Base-by-base conservation (phyloP, 192 early-diverging fungal species). In the Coemansia sp. region DNA sequence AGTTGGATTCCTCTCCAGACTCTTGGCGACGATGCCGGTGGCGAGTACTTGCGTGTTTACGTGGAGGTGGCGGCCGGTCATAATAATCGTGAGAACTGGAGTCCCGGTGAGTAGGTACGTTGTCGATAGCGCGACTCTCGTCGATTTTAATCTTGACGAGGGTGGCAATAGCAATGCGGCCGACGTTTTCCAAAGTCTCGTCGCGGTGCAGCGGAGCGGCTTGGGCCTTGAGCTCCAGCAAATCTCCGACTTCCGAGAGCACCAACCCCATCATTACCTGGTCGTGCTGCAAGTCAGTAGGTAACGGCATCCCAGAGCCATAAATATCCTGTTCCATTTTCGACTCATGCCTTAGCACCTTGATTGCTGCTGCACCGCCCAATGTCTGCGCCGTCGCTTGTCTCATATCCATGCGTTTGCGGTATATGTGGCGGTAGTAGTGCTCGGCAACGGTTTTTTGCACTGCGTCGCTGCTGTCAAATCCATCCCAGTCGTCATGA, bases 101-200 rank as follows among this genome's bases (percentile, higher is more conserved):
- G 0, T 18, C 17, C 40, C 15, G 25, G 30, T 27, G 43, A 29
- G 31, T 21, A 4, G 17, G 35, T 4, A 26, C 48, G 48, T 4
- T 50, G 48, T 18, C 35, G 30, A 22, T 29, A 50, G 30, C 11
- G 30, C 8, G 48, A 13, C 67, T 65, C 50, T 75, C 71, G 23
- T 75, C 71, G 42, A 75, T 63, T 50, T 68, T 68, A 42, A 75
- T 63, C 59, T 68, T 63, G 48, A 75, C 64, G 11, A 75, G 27
- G 2, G 71, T 68, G 23, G 71, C 71, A 43, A 75, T n/a, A 0
- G 71, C 71, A 30, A 75, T 75, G 14, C 43, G 57, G 10, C 63
- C 71, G 5, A 75, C 35, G 27, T 60, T 57, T 53, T 68, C 65
- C 53, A 75, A 38, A 5, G 51, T 64, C 19, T 75, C 71, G 22